Conservation (phyloP, 371 early-diverging fungal species). For the Massospora cicadina region DNA sequence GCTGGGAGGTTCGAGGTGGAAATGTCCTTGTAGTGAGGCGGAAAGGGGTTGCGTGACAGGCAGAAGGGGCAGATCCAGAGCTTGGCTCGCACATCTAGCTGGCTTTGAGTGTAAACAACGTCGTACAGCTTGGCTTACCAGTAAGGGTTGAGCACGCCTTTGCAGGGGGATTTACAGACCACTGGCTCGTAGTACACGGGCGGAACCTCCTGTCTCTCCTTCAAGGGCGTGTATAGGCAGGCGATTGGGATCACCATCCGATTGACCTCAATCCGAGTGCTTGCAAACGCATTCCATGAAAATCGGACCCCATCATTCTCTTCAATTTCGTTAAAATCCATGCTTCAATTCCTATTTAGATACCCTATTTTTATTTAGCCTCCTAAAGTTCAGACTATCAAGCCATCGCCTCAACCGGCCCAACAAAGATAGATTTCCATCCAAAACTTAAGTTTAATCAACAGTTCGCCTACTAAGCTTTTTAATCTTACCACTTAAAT, state of each 20-base stretch:
- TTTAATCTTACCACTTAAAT: no score
- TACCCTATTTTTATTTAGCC: no score
- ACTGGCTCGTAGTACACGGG: constrained; percentile 94
- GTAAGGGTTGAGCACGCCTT: constrained; percentile 94
- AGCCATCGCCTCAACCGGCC: no score
- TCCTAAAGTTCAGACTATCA: no score
- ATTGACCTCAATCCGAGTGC: constrained; percentile 81
- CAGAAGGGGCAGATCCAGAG: constrained; percentile 99
- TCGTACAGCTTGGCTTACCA: no score
- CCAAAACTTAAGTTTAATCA: no score
- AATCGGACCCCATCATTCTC: constrained; percentile 90
- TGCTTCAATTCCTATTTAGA: no score
- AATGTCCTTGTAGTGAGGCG: constrained; percentile 97
- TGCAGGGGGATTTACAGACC: constrained; percentile 89
- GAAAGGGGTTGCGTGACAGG: constrained; percentile 90
- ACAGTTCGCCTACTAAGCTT: no score
- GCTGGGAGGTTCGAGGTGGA: constrained; percentile 87
- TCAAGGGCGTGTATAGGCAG: constrained; percentile 92
- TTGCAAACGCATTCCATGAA: constrained; percentile 98
- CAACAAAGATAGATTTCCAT: no score
- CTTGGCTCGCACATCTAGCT: constrained; percentile 84
- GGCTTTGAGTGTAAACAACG: no score
- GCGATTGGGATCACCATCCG: constrained; percentile 94
- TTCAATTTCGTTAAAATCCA: constrained; percentile 81
- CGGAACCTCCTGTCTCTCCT: constrained; percentile 70